phyloP scores from a whole-genome alignment of 2,329 filamentous ascomycete genomes.

The Sordariomycetes sp. region DNA sequence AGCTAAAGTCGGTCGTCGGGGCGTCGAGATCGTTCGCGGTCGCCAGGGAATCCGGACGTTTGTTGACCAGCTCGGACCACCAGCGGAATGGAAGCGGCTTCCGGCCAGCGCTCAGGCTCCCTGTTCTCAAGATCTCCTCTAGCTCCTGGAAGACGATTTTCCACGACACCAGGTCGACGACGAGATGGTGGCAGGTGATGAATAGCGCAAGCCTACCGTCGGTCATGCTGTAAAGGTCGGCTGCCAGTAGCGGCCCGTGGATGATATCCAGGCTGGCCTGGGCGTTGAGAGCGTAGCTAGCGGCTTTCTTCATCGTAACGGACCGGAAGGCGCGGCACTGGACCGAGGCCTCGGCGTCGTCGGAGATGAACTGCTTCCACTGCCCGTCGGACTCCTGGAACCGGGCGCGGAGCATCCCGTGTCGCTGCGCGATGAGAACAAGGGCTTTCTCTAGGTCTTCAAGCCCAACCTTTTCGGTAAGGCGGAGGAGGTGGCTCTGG shows the following conservation, averaged over 20 bases:
- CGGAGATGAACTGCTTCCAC: conserved; percentile 5
- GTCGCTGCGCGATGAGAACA: conserved; percentile 6
- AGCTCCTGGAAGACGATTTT: conserved; percentile 29
- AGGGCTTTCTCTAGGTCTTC: not conserved
- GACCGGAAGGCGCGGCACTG: not conserved
- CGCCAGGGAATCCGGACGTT: too few species aligned
- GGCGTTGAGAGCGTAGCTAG: too few species aligned
- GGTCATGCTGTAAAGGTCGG: not conserved
- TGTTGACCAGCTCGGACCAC: conserved; percentile 20
- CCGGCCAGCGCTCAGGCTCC: too few species aligned
- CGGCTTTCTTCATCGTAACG: too few species aligned
- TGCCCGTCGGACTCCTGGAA: conserved; percentile 2
- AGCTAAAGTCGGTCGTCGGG: conserved; percentile 11
- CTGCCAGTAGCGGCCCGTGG: conserved; percentile 11
- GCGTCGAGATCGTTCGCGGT: too few species aligned
- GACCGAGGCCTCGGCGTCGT: conserved; percentile 1
- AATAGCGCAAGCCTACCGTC: conserved; percentile 13
- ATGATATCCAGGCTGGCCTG: conserved; percentile 9
- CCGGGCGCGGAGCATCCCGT: conserved; percentile 10
- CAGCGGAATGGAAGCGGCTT: conserved; percentile 20
- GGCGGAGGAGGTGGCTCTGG: conserved; percentile 8
- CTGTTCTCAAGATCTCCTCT: conserved; percentile 28
- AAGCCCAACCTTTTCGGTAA: not conserved
- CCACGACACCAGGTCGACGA: conserved; percentile 36
- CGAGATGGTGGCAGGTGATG: conserved; percentile 23